Evolutionary conservation across 331 rosid species (phyloP).

Genomic region (Arachis monticola): DNA sequence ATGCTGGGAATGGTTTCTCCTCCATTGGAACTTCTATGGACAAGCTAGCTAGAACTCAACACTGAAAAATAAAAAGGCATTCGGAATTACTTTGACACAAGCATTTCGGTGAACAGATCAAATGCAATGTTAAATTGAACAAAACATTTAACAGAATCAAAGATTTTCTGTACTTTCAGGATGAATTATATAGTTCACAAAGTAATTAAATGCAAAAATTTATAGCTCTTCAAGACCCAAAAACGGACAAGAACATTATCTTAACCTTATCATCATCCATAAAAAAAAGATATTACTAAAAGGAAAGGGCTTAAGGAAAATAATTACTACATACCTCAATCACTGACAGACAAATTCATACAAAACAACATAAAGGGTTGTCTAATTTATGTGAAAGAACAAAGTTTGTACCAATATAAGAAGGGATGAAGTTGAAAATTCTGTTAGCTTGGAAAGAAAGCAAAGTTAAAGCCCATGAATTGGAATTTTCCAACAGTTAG

Average conservation of each 20-base stretch:
- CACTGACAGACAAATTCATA: conserved; percentile 1
- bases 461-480: conserved; percentile 37
- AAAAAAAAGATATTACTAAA: background rate
- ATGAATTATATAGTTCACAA: background rate
- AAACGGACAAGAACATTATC: conserved; percentile 12
- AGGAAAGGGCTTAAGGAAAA: conserved; percentile 33
- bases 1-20: conserved; percentile 77
- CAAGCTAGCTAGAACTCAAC: conserved; percentile 39
- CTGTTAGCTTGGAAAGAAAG: conserved; percentile 72
- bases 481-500: conserved; percentile 13
- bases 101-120: conserved; percentile 33
- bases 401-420: conserved; percentile 43
- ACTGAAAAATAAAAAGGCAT: background rate
- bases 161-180: conserved; percentile 6
- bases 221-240: background rate
- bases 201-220: background rate
- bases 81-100: conserved; percentile 12
- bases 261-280: background rate
- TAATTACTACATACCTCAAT: conserved; percentile 34
- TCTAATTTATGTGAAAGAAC: conserved; percentile 29
- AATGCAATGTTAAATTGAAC: background rate
- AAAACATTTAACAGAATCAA: background rate
- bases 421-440: conserved; percentile 40
- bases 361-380: conserved; percentile 24
- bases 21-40: conserved; percentile 57